Base-by-base conservation (phyloP, 768 basidiomycete species). In the Cystobasidiopsis lactophilus region DNA sequence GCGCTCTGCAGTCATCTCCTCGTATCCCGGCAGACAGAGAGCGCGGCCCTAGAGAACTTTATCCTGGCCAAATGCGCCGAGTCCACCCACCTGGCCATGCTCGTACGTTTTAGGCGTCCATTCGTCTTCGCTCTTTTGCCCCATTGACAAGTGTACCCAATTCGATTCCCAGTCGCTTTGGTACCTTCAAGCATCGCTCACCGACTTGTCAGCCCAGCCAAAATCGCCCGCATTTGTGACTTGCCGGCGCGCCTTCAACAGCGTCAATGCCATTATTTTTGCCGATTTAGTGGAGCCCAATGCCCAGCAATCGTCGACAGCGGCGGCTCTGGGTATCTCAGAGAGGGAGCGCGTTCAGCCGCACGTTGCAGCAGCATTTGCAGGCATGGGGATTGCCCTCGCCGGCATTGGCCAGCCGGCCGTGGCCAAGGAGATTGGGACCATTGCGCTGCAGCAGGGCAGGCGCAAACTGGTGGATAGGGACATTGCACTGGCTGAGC, bases 181-280 rank as follows among this genome's bases (percentile, higher is more conserved):
- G 88, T 93, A 89, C 68, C 89, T 96, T 81, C 93, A 96, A 75
- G 85, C 91, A 16, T 78, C 82, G 26, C 72, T 98, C 19, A 77
- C 76, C 53, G 93, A 98, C 66, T 72, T 95, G 7, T 74, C 56
- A 3, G 61, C 67, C 41, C 72, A 70, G 14, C 73, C 77, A 49
- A 74, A 77, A 45, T 79, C 85, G 2, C 74, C 69, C 40, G 84
- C 86, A 0, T 95, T 95, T 68, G 70, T 76, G 45, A 80, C 91
- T 53, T 96, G 93, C 66, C 85, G 89, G 67, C 77, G 91, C 55
- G 77, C 88, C 37, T 70, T 95, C 54, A 83, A 83, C 65, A 75
- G 75, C 65, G 89, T 89, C 63, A 89, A 96, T 67, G 82, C 88
- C 69, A 88, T 96, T 66, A 91, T 98, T 62, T 98, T 93, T 65